Evolutionary conservation across 495 filamentous ascomycete species (phyloP), one percentile per base, ranked within the genome.

Genomic region (Penicillium flavigenum): DNA sequence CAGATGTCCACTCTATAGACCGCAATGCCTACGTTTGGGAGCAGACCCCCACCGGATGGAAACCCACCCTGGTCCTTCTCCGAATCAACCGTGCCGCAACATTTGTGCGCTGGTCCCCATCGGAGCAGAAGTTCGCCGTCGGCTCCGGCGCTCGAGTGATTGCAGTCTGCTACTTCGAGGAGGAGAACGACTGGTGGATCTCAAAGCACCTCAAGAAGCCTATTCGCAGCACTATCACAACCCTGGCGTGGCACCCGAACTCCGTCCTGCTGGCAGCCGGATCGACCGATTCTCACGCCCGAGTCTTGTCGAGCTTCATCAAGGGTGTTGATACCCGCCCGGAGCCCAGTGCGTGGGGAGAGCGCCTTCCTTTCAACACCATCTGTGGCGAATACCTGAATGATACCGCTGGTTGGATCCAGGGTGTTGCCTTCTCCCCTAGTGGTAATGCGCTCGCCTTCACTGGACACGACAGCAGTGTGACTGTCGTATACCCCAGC

Each of bases 101-200:
- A 0, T 96, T 92, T 69, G 95, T 98, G 24, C 89, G 94, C 56
- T 98, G 94, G 94, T 96, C 92, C 10, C 94, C 94, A 8, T 92
- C 89, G 32, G 94, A 98, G 77, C 87, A 86, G 69, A 98, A 98
- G 71, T 98, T 98, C 70, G 94, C 94, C 42, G 94, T 96, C 22
- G 95, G 94, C 54, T 97, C 92, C 36, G 94, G 94, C 57, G 94
- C 96, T 59, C 84, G 95, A 53, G 87, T 95, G 53, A 96, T 98
- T 65, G 90, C 94, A n/a, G 84, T 97, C 63, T 98, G 94, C 79
- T 97, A 97, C 78, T 98, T 98, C 62, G 94, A 98, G 66, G 88
- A 94, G 67, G 95, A 98, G 74, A 97, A 98, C 70, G 91, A 98
- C 77, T 98, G 95, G 95, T 98, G 94, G 94, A 93, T 98, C 7